Conservation (phyloP, 202 grass and related monocot species). For the Carex arenaria region DNA sequence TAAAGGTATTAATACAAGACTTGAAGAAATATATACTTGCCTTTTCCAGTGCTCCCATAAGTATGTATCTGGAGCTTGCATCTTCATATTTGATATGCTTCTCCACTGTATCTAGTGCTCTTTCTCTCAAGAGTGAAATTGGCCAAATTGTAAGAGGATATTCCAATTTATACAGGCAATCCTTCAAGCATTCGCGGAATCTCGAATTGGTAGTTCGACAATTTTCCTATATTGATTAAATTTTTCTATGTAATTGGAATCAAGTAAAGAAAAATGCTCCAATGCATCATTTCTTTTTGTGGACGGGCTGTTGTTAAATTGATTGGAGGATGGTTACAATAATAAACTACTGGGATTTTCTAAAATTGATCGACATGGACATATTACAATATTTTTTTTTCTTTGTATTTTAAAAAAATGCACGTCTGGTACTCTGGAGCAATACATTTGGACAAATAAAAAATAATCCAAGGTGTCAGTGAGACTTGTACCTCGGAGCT, state of each 20-base stretch:
- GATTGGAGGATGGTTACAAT: no score
- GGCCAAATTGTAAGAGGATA: conserved; percentile 57
- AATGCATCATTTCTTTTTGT: not conserved
- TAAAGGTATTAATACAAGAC: not conserved
- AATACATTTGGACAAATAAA: no score
- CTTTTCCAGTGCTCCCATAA: conserved; percentile 49
- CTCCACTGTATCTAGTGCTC: conserved; percentile 32
- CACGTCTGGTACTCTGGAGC: no score
- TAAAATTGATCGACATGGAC: no score
- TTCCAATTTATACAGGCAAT: conserved; percentile 59
- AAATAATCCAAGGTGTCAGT: no score
- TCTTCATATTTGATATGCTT: conserved; percentile 71
- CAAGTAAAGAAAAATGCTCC: not conserved
- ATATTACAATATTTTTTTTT: no score
- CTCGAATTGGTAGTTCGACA: conserved; percentile 39
- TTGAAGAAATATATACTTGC: not conserved
- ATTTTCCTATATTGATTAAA: conserved; percentile 48
- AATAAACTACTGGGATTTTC: no score
- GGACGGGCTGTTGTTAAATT: no score
- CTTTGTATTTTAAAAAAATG: no score
- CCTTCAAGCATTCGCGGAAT: conserved; percentile 46
- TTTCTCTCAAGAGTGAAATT: conserved; percentile 45
- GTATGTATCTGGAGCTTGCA: conserved; percentile 49
- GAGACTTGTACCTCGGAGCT: conserved; percentile 40
- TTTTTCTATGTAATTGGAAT: not conserved